Evolutionary conservation across 495 filamentous ascomycete species (phyloP).

Genomic region (Geopyxis carbonaria): DNA sequence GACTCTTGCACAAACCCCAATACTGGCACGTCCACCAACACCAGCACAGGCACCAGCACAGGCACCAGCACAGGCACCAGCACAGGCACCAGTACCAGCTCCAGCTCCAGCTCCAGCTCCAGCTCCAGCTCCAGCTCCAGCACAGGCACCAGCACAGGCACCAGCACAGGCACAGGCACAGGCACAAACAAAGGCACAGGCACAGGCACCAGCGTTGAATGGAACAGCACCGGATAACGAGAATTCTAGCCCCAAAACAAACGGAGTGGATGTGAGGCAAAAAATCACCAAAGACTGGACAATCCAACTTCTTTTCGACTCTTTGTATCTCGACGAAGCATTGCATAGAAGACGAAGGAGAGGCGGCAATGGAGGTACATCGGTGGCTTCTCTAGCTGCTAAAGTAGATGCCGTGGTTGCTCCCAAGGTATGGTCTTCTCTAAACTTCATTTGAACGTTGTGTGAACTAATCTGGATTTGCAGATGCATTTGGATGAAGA

Average conservation of each 20-base stretch:
- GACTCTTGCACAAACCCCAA: no score
- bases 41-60: no score
- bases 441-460: background rate
- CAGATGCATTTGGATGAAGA: slow-evolving; percentile 22
- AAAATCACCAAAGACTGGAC: slow-evolving; percentile 36
- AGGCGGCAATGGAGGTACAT: slow-evolving; percentile 9
- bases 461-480: background rate
- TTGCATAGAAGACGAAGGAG: slow-evolving; percentile 18
- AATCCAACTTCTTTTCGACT: slow-evolving; percentile 66
- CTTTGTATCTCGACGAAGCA: slow-evolving; percentile 43
- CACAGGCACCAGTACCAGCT: slow-evolving; percentile 1
- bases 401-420: slow-evolving; percentile 18
- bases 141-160: no score
- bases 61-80: no score
- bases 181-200: no score
- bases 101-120: background rate
- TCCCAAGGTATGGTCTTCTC: slow-evolving; percentile 8
- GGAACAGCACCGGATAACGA: no score
- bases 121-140: background rate
- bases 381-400: slow-evolving; percentile 16
- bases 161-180: no score
- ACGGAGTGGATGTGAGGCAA: slow-evolving; percentile 6
- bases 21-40: no score
- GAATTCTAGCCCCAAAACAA: slow-evolving; percentile 2
- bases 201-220: no score